phyloP scores from a whole-genome alignment of 2,329 filamentous ascomycete genomes.

The Aspergillus oerlinghausenensis region DNA sequence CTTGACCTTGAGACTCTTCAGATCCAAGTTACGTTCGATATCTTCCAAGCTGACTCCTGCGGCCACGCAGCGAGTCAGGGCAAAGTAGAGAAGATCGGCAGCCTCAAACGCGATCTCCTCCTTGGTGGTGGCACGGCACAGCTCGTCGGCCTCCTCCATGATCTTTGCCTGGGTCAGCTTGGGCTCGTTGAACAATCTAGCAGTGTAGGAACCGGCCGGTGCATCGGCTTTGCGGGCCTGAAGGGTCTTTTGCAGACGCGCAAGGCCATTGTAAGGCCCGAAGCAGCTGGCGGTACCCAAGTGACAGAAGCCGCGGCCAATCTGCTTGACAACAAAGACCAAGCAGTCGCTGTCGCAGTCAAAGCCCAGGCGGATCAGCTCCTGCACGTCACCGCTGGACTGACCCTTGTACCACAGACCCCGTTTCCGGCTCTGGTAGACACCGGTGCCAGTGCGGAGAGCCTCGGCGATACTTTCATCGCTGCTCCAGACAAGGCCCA shows the following conservation, averaged over 20 bases:
- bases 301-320: slow-evolving; percentile 88
- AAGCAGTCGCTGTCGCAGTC: slow-evolving; percentile 95
- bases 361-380: slow-evolving; percentile 75
- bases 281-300: slow-evolving; percentile 90
- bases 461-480: slow-evolving; percentile 85
- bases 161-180: slow-evolving; percentile 92
- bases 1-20: slow-evolving; percentile 94
- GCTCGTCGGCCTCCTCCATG: slow-evolving; percentile 94
- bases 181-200: slow-evolving; percentile 83
- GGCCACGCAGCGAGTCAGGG: slow-evolving; percentile 79
- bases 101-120: slow-evolving; percentile 90
- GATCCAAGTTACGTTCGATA: slow-evolving; percentile 86
- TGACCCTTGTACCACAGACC: slow-evolving; percentile 97
- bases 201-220: slow-evolving; percentile 87
- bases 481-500: slow-evolving; percentile 93
- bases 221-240: slow-evolving; percentile 75
- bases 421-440: slow-evolving; percentile 94
- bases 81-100: slow-evolving; percentile 94
- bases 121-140: slow-evolving; percentile 78
- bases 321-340: slow-evolving; percentile 84
- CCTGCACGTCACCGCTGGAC: slow-evolving; percentile 88
- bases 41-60: slow-evolving; percentile 82
- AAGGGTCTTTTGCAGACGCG: slow-evolving; percentile 82
- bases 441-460: slow-evolving; percentile 71
- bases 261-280: slow-evolving; percentile 74